Percentiles rank a stretch among this genome's conserved stretches.
Evolutionary conservation across 257 asterid genomes (phyloP).

Genomic region (Nicotiana obtusifolia): DNA sequence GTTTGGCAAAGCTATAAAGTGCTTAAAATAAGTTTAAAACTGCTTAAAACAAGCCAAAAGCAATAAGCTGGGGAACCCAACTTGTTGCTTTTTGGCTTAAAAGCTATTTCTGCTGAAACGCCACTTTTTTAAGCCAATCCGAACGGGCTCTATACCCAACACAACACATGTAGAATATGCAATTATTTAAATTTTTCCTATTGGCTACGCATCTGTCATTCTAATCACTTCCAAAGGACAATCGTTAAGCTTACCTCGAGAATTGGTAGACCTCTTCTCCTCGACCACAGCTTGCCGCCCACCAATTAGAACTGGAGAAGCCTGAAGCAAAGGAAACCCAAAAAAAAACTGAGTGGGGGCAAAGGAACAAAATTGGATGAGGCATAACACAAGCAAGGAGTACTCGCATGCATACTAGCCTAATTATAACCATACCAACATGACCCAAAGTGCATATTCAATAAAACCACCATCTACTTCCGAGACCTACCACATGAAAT

Average conservation of each 20-base stretch:
- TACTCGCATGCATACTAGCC: not conserved
- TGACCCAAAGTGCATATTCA: not conserved
- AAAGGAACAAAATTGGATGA: not conserved
- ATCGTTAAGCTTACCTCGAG: slow-evolving; percentile 55
- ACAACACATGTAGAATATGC: not conserved
- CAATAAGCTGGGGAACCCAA: too few relatives aligned
- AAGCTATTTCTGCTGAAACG: too few relatives aligned
- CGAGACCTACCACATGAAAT: not conserved
- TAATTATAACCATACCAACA: not conserved
- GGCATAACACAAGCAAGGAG: not conserved
- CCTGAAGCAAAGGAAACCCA: slow-evolving; percentile 34
- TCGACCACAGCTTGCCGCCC: slow-evolving; percentile 64
- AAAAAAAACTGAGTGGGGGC: not conserved
- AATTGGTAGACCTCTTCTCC: slow-evolving; percentile 80
- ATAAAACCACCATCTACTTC: not conserved
- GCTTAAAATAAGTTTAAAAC: too few relatives aligned
- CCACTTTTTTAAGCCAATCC: too few relatives aligned
- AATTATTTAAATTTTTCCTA: not conserved
- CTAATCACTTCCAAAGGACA: not conserved
- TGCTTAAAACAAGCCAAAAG: too few relatives aligned
- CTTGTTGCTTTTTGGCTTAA: too few relatives aligned
- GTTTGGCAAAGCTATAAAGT: too few relatives aligned
- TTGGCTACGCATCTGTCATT: not conserved
- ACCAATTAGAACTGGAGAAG: slow-evolving; percentile 69
- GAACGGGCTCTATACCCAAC: not conserved